Conservation (phyloP, 106 monocot species). For the Dioscorea zingiberensis region DNA sequence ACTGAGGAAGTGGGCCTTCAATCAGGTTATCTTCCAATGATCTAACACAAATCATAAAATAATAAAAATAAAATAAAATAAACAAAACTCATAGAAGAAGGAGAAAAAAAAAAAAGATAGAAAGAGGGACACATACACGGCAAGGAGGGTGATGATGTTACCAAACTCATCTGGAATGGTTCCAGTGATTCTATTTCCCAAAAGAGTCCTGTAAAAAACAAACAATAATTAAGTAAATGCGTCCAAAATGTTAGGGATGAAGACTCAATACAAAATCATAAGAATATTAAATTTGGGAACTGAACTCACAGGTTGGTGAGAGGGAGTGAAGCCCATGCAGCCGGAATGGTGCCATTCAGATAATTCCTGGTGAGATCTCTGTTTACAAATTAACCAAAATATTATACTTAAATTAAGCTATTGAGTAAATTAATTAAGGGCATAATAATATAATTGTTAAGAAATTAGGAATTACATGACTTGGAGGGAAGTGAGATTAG, state of each 20-base stretch:
- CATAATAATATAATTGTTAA: not conserved
- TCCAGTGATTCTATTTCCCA: not conserved
- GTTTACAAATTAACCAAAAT: not conserved
- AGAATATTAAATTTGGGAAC: too few species aligned
- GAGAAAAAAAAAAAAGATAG: not conserved
- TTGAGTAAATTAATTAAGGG: too few species aligned
- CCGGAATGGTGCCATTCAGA: not conserved
- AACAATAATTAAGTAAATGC: too few species aligned
- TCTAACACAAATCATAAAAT: conserved; percentile 1
- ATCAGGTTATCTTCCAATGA: conserved; percentile 23
- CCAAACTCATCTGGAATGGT: not conserved
- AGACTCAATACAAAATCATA: too few species aligned
- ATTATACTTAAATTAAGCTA: too few species aligned
- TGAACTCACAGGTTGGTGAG: not conserved
- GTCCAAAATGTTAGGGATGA: too few species aligned
- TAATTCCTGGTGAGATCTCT: not conserved
- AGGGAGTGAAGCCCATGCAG: not conserved
- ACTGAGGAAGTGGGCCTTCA: conserved; percentile 18
- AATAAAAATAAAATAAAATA: not conserved
- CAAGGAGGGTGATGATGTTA: conserved; percentile 4
- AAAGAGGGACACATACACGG: conserved; percentile 2
- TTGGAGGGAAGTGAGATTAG: not conserved
- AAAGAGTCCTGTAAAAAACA: not conserved
- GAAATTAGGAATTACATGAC: not conserved
- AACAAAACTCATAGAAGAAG: too few species aligned